phyloP scores from a whole-genome alignment of 2,329 filamentous ascomycete genomes.

The Leptographium flavum region DNA sequence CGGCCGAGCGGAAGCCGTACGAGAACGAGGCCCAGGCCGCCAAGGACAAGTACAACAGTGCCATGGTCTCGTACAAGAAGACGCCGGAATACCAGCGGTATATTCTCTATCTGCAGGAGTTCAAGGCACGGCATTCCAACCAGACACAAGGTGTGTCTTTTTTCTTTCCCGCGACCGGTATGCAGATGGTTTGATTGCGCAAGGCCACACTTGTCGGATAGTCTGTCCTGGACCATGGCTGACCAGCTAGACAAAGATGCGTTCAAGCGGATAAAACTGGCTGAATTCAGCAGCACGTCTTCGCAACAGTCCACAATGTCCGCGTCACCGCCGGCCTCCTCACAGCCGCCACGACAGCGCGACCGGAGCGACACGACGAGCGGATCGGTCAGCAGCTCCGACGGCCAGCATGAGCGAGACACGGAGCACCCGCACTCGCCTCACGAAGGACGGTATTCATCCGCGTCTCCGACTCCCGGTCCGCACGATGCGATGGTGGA shows the following conservation, averaged over 20 bases:
- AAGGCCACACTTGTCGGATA: not conserved
- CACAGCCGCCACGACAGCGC: conserved; percentile 12
- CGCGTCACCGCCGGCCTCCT: conserved; percentile 12
- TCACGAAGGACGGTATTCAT: conserved; percentile 31
- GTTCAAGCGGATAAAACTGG: conserved; percentile 33
- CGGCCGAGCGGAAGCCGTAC: conserved; percentile 54
- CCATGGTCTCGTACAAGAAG: conserved; percentile 64
- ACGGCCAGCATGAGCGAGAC: conserved; percentile 30
- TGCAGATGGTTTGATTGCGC: not conserved
- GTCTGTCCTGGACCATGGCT: not conserved
- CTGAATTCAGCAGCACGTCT: conserved; percentile 19
- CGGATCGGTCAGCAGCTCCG: conserved; percentile 31
- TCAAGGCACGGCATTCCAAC: conserved; percentile 56
- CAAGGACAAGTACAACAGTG: conserved; percentile 65
- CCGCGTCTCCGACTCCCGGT: conserved; percentile 21
- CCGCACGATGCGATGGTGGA: conserved; percentile 25
- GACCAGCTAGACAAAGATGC: conserved; percentile 28
- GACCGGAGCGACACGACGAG: conserved; percentile 27
- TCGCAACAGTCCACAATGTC: conserved; percentile 11
- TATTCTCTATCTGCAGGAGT: conserved; percentile 58
- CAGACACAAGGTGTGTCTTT: conserved; percentile 36
- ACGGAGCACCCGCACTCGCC: conserved; percentile 12
- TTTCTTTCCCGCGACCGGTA: not conserved
- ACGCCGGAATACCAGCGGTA: conserved; percentile 56
- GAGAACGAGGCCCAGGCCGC: conserved; percentile 57